Conservation (phyloP, 1,139 yeast genomes). For the Saccharomycopsis phalli region DNA sequence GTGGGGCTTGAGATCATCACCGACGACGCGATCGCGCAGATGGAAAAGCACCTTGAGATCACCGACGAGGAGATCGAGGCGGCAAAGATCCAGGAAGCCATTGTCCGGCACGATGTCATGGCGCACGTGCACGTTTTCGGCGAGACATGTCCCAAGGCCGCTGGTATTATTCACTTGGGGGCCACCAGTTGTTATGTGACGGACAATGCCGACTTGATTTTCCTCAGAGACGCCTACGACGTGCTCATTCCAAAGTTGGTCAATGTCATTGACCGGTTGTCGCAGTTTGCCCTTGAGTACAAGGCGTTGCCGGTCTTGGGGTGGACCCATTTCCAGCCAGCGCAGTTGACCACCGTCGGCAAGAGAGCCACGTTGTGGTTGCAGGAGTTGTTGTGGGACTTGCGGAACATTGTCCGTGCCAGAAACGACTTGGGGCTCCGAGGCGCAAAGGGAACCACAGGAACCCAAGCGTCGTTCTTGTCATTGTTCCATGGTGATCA, state of each 20-base stretch:
- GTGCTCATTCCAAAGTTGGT: slow-evolving; percentile 88
- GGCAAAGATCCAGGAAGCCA: slow-evolving; percentile 91
- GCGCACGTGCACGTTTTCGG: slow-evolving; percentile 98
- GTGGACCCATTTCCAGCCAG: slow-evolving; percentile 99
- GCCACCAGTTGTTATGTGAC: slow-evolving; percentile 98
- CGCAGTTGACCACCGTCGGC: slow-evolving; percentile 97
- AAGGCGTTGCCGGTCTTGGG: slow-evolving; percentile 97
- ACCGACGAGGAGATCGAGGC: slow-evolving; percentile 88
- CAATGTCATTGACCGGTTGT: slow-evolving; percentile 85
- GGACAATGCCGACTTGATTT: slow-evolving; percentile 95
- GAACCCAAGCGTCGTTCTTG: slow-evolving; percentile 95
- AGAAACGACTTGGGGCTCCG: slow-evolving; percentile 93
- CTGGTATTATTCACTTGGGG: slow-evolving; percentile 96
- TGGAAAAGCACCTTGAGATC: slow-evolving; percentile 67
- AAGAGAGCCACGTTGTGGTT: slow-evolving; percentile 97
- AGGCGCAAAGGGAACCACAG: slow-evolving; percentile 99
- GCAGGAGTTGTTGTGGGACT: slow-evolving; percentile 96
- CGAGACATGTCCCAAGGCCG: slow-evolving; percentile 86
- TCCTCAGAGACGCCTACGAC: slow-evolving; percentile 92
- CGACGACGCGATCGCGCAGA: slow-evolving; percentile 85
- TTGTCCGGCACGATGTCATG: slow-evolving; percentile 98
- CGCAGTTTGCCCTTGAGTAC: slow-evolving; percentile 80
- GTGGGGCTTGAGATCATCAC: slow-evolving; percentile 77
- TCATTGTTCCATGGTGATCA: slow-evolving; percentile 94
- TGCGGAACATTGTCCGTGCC: slow-evolving; percentile 91